Evolutionary conservation across 1,284 basidiomycete species (phyloP).

Genomic region (Cryptococcus sp.): DNA sequence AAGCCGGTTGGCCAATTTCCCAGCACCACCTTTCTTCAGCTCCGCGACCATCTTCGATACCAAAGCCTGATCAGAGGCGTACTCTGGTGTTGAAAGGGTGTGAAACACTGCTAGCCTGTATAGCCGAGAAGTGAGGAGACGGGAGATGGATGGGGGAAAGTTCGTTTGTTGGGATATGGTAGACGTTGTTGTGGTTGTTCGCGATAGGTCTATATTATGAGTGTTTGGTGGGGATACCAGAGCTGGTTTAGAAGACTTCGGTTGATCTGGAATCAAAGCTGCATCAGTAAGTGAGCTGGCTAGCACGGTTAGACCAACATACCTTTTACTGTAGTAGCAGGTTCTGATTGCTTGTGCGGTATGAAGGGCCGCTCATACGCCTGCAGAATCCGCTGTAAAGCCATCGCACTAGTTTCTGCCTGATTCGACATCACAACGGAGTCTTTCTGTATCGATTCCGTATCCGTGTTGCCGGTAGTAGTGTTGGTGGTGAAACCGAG

Average conservation of each 20-base stretch:
- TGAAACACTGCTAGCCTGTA: conserved; percentile 41
- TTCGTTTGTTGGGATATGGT: background rate
- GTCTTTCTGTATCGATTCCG: too few relatives aligned
- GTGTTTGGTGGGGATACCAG: too few relatives aligned
- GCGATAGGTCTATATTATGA: background rate
- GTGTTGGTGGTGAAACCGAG: conserved; percentile 6
- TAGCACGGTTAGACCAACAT: too few relatives aligned
- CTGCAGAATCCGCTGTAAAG: conserved; percentile 15
- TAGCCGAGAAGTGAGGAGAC: conserved; percentile 35
- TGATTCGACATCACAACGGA: background rate
- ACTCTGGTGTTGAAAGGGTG: conserved; percentile 33
- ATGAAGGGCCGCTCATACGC: background rate
- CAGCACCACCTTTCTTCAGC: conserved; percentile 33
- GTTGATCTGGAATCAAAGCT: too few relatives aligned
- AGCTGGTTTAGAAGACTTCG: too few relatives aligned
- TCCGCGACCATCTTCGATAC: conserved; percentile 20
- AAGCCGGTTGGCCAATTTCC: conserved; percentile 36
- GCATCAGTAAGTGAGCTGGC: too few relatives aligned
- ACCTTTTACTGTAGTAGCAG: too few relatives aligned
- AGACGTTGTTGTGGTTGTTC: background rate
- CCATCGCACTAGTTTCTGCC: conserved; percentile 10
- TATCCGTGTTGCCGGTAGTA: too few relatives aligned
- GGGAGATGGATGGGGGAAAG: conserved; percentile 28
- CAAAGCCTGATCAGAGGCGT: conserved; percentile 24
- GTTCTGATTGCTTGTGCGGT: too few relatives aligned